A percentile compares a stretch with the other conserved stretches of the same genome.
Evolutionary conservation across 257 asterid species (phyloP).

Genomic region (Lithospermum erythrorhizon): DNA sequence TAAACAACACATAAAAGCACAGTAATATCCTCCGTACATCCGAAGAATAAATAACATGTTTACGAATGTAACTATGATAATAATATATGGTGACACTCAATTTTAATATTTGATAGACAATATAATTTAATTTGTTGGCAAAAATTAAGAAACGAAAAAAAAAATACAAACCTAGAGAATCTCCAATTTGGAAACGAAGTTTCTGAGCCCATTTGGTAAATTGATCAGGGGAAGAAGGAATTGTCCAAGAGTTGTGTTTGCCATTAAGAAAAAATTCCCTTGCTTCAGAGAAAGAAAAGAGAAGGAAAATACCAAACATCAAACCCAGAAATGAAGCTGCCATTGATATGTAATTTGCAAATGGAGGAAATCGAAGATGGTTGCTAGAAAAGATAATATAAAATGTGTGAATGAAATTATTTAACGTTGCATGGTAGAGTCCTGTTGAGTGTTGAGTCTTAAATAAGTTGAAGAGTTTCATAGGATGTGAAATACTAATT

Average conservation of each 20-base stretch:
- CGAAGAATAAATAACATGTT: no score
- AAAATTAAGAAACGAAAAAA: no score
- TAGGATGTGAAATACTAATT: no score
- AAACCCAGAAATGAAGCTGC: constrained; percentile 14
- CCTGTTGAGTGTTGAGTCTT: no score
- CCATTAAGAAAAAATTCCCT: constrained; percentile 28
- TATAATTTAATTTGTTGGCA: no score
- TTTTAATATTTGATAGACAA: no score
- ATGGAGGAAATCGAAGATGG: not conserved
- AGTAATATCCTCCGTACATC: no score
- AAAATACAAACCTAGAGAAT: constrained; percentile 30
- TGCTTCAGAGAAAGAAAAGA: constrained; percentile 23
- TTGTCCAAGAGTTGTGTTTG: constrained; percentile 28
- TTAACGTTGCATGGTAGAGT: not conserved
- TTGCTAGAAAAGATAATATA: no score
- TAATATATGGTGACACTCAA: no score
- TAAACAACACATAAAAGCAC: no score
- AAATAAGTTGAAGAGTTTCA: no score
- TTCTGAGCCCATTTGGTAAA: constrained; percentile 39
- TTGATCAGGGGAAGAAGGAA: constrained; percentile 42
- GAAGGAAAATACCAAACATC: constrained; percentile 14
- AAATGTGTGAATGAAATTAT: not conserved
- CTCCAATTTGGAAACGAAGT: constrained; percentile 43
- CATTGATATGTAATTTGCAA: constrained; percentile 22
- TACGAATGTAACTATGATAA: no score